Base-by-base conservation (phyloP, 345 rosid species). In the Aquilaria sinensis region DNA sequence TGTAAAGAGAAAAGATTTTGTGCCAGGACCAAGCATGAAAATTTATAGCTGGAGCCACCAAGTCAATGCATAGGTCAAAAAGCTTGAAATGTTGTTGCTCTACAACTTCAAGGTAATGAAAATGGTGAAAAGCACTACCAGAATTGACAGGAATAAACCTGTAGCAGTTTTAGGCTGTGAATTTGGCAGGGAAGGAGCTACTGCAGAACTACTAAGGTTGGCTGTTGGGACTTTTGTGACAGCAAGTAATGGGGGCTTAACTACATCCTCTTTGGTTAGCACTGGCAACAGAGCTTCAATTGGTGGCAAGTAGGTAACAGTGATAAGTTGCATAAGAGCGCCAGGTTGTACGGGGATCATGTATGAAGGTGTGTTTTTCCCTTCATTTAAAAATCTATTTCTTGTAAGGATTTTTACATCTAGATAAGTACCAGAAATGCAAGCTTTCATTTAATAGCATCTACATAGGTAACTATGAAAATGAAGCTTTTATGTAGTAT, bases 201-300 rank as follows among this genome's bases (percentile, higher is more conserved):
- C 51, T 56, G 81, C 31, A 9, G 79, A 12, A 66, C 57, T 56
- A 6, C 46, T 23, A 3, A 74, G 63, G 47, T 56, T 31, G n/a
- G 74, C 43, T 53, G 61, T 6, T 10, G 78, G 67, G 50, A 69
- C 6, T 60, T 14, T 64, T 6, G 77, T 65, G n/a, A 70, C 63
- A 1, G 78, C 49, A 15, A 92, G 87, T 71, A 89, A 69, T 6
- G 97, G 92, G 48, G 91, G 56, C 75, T 87, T 96, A 0, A 3
- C 58, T 4, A 92, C 83, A 64, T 89, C 96, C 41, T 71, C 56
- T 29, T 63, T 86, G 0, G 71, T 66, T 62, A 92, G 70, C 49
- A 81, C 70, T 2, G 97, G 96, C 47, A 45, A 68, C 47, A 94
- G 96, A 41, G 96, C 85, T 77, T 74, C 71, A 8, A 86, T 89